Conservation (phyloP, 805 yeast genomes). For the Hyphopichia homilentoma region DNA sequence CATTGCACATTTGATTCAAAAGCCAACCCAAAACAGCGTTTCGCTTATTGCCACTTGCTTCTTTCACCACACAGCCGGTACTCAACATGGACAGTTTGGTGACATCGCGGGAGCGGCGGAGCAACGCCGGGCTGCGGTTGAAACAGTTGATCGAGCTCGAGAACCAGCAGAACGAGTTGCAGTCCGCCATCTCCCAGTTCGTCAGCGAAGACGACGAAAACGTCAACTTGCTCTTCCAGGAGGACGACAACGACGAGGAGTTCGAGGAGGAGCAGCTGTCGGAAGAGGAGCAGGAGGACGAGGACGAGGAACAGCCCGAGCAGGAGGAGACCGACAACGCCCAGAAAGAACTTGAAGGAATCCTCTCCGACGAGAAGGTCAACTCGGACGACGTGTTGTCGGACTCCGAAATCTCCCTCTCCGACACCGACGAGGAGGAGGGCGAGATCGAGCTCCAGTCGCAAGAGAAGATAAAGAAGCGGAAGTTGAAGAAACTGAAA, state of each 20-base stretch:
- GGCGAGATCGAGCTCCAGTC: conserved; percentile 63
- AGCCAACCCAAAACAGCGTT: no score
- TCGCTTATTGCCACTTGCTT: no score
- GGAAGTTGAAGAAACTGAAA: conserved; percentile 19
- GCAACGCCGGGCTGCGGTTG: conserved; percentile 89
- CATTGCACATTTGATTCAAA: no score
- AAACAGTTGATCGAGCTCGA: conserved; percentile 70
- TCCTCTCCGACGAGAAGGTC: no score
- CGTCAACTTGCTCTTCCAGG: conserved; percentile 67
- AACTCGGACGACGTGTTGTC: conserved; percentile 51
- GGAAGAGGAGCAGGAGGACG: conserved; percentile 17
- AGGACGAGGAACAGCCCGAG: conserved; percentile 10
- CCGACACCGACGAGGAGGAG: conserved; percentile 60
- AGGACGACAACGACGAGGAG: conserved; percentile 32
- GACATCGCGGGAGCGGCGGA: conserved; percentile 70
- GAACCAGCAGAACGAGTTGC: conserved; percentile 41
- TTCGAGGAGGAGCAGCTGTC: conserved; percentile 21
- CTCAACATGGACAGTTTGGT: conserved; percentile 61
- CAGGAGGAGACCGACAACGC: no score
- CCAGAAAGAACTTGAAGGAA: no score
- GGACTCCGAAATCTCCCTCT: conserved; percentile 48
- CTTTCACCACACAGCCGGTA: no score
- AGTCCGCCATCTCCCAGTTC: conserved; percentile 16
- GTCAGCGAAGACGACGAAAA: conserved; percentile 70
- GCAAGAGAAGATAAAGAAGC: conserved; percentile 35